Base-by-base conservation (phyloP, 176 grass and related monocot species). In the Thinopyrum elongatum region DNA sequence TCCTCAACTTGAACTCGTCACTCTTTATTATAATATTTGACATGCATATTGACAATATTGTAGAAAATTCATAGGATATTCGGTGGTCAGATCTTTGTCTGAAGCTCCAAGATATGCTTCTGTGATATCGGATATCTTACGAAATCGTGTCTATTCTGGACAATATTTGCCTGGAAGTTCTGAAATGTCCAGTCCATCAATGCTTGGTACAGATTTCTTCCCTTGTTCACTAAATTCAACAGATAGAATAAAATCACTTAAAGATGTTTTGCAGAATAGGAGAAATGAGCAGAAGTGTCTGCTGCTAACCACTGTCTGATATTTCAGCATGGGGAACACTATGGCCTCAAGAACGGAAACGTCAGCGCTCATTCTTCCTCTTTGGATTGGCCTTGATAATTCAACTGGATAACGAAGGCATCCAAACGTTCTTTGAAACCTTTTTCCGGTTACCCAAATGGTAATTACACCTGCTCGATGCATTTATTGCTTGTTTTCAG, bases 71-170 rank as follows among this genome's bases (percentile, higher is more conserved):
- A 85, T 88, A 99, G 97, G 97, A 61, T 99, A 99, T 82, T 99
- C 97, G 7, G 97, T 99, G 26, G 97, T 99, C 83, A 95, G 97
- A 88, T 99, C 97, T 66, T 85, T 99, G 73, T 91, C 97, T 68
- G 97, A 99, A 91, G 97, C 97, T 88, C 92, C 97, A 51, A 90
- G 73, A 88, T 99, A 96, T 88, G 97, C 97, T 28, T 91, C 97
- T 59, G 92, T 90, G 4, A 91, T 99, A 94, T 91, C 97, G 6
- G 74, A 83, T 84, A 96, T 96, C 69, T 93, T 99, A 86, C 84
- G 87, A 83, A 92, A 92, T 76, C 70, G 46, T 64, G 76, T 62
- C 47, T 42, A 73, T 72, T 86, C 73, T 85, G 81, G 73, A 80
- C 76, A 94, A 46, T 91, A 89, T 90, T 86, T 90, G 35, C 65